A percentile compares a stretch with the other conserved stretches of the same genome.
phyloP scores from a whole-genome alignment of 306 rosid species.

The Comarum palustre region DNA sequence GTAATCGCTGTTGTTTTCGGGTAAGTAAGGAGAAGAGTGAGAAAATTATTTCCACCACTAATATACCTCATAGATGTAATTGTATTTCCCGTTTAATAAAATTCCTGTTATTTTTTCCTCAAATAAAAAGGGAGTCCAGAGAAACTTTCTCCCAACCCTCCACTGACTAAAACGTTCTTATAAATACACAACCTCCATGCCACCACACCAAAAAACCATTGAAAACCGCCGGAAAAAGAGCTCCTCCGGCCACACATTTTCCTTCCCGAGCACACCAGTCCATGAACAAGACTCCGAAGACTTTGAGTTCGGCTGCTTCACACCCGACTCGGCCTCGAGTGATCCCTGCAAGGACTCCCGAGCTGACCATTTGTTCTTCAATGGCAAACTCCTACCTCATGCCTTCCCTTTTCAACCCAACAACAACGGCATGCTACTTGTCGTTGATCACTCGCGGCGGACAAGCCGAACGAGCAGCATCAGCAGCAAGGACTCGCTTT shows the following conservation, averaged over 20 bases:
- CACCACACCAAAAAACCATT: slow-evolving; percentile 17
- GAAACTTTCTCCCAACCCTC: not conserved
- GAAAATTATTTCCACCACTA: no score
- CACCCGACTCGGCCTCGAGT: slow-evolving; percentile 58
- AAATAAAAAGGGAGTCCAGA: no score
- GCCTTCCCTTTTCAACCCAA: slow-evolving; percentile 54
- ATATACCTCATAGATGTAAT: no score
- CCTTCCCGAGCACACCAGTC: slow-evolving; percentile 64
- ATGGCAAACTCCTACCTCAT: slow-evolving; percentile 81
- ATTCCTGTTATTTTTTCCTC: no score
- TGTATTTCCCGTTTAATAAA: no score
- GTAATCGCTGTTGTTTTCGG: no score
- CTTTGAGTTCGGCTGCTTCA: slow-evolving; percentile 67
- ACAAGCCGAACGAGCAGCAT: slow-evolving; percentile 56
- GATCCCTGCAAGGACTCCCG: slow-evolving; percentile 61
- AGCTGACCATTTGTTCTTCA: slow-evolving; percentile 79
- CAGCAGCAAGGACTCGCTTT: slow-evolving; percentile 58
- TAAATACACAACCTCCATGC: slow-evolving; percentile 33
- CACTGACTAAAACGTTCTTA: not conserved
- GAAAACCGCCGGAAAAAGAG: slow-evolving; percentile 30
- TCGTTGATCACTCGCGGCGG: slow-evolving; percentile 14
- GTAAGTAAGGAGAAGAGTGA: no score
- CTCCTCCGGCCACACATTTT: slow-evolving; percentile 52
- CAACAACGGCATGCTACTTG: slow-evolving; percentile 1
- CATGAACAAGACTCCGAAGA: slow-evolving; percentile 40